Conservation (phyloP, 305 asterid species). For the Fraxinus albicans region DNA sequence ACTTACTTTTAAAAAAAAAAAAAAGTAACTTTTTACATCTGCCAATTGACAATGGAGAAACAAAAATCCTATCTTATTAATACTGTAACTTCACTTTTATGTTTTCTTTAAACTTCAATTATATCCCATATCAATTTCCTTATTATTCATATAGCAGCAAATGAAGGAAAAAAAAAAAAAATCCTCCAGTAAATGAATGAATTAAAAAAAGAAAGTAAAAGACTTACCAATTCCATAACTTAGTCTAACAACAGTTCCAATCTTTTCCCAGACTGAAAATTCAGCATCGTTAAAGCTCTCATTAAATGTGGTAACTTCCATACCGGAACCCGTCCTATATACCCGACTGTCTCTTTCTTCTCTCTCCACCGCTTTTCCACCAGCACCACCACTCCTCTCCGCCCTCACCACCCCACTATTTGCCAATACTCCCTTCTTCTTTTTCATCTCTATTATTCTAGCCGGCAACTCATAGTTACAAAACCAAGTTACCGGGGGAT, state of each 20-base stretch:
- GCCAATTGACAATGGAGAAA: background rate
- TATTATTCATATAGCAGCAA: background rate
- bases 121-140: background rate
- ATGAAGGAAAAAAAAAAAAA: too few relatives aligned
- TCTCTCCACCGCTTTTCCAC: conserved; percentile 58
- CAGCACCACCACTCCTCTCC: conserved; percentile 43
- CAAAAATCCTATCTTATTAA: background rate
- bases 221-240: conserved; percentile 83
- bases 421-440: conserved; percentile 5
- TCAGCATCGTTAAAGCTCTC: conserved; percentile 65
- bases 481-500: conserved; percentile 37
- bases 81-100: background rate
- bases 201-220: background rate
- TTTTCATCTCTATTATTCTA: conserved; percentile 25
- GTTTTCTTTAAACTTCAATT: background rate
- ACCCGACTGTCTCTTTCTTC: conserved; percentile 43
- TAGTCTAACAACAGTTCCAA: conserved; percentile 88
- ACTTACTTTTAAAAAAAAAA: background rate
- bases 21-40: background rate
- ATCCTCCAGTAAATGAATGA: background rate
- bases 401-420: conserved; percentile 37
- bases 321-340: conserved; percentile 49
- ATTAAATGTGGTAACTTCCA: conserved; percentile 88
- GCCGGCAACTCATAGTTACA: conserved; percentile 23
- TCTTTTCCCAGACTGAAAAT: conserved; percentile 85